Percentiles rank a stretch among this genome's conserved stretches.
phyloP scores from a whole-genome alignment of 306 rosid genomes.

The Vachellia pachyceras region DNA sequence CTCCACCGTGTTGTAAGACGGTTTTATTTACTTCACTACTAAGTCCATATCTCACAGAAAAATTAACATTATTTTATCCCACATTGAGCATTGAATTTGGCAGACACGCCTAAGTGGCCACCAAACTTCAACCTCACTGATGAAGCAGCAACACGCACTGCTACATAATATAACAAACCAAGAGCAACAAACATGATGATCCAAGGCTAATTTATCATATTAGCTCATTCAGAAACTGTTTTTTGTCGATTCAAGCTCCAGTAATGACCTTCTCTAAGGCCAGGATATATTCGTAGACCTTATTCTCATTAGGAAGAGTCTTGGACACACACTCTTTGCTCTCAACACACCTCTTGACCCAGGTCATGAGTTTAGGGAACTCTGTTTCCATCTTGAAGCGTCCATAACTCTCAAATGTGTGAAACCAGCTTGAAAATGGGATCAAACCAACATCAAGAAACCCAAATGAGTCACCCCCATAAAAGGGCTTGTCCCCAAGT shows the following conservation, averaged over 20 bases:
- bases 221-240: not conserved
- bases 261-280: conserved; percentile 13
- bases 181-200: not conserved
- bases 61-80: not conserved
- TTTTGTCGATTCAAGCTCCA: not conserved
- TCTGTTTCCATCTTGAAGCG: conserved; percentile 52
- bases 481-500: conserved; percentile 42
- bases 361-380: conserved; percentile 55
- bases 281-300: conserved; percentile 38
- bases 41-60: not conserved
- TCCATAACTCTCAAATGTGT: conserved; percentile 44
- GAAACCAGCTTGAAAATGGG: conserved; percentile 52
- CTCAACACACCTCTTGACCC: conserved; percentile 56
- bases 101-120: not conserved
- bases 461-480: conserved; percentile 53
- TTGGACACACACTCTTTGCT: conserved; percentile 45
- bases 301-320: conserved; percentile 49
- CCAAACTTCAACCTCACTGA: not conserved
- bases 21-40: not conserved
- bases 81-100: not conserved
- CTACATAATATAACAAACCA: not conserved
- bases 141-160: not conserved
- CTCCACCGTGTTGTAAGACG: too few species aligned
- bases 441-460: conserved; percentile 52
- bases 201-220: not conserved